Percentiles rank a stretch among this genome's conserved stretches.
phyloP scores from a whole-genome alignment of 345 rosid genomes.

The Salix dunnii region DNA sequence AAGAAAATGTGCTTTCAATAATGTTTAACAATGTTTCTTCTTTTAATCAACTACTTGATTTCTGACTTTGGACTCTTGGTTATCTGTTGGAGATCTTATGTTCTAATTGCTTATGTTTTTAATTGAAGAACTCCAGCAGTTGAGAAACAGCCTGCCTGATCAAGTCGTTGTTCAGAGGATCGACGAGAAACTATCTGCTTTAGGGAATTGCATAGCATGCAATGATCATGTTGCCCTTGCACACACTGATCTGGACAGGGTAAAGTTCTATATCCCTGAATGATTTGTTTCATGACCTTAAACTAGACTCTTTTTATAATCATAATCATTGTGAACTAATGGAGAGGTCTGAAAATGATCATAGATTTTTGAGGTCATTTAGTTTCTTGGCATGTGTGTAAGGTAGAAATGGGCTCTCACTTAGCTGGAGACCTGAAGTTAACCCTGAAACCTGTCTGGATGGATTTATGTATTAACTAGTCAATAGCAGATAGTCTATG shows the following conservation, averaged over 20 bases:
- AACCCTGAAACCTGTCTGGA: neutral
- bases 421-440: neutral
- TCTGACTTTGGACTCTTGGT: neutral
- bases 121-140: conserved; percentile 76
- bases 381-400: neutral
- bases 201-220: conserved; percentile 94
- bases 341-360: neutral
- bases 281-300: neutral
- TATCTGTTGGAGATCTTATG: neutral
- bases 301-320: neutral
- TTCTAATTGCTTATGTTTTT: neutral
- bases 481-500: neutral
- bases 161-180: conserved; percentile 82
- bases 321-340: neutral
- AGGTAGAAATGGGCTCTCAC: neutral
- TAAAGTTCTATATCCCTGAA: conserved; percentile 17
- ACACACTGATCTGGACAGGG: conserved; percentile 88
- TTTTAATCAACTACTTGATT: neutral
- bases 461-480: neutral
- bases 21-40: neutral
- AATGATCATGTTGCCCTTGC: conserved; percentile 95
- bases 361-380: neutral
- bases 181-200: conserved; percentile 90
- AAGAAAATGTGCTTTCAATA: neutral
- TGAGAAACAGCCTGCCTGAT: conserved; percentile 94